A percentile compares a stretch with the other conserved stretches of the same genome.
phyloP scores from a whole-genome alignment of 2,329 filamentous ascomycete genomes.

The Aureobasidium sp. region DNA sequence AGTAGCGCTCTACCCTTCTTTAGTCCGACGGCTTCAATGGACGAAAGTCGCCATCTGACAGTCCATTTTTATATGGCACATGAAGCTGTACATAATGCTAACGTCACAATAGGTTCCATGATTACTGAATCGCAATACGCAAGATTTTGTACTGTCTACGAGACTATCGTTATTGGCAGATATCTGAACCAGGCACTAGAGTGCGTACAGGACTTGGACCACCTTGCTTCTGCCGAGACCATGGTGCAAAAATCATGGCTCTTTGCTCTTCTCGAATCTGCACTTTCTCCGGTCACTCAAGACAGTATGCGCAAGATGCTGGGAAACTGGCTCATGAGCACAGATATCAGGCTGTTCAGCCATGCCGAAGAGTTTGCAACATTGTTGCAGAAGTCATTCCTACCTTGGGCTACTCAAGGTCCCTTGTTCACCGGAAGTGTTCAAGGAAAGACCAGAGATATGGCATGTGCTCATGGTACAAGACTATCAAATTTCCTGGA shows the following conservation, averaged over 20 bases:
- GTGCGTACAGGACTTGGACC: constrained; percentile 37
- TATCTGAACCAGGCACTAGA: constrained; percentile 44
- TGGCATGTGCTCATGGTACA: constrained; percentile 36
- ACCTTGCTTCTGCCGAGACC: constrained; percentile 27
- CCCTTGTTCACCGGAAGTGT: constrained; percentile 37
- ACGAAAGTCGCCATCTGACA: too few species aligned
- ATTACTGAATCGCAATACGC: constrained; percentile 30
- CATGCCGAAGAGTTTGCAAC: constrained; percentile 23
- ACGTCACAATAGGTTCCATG: not conserved
- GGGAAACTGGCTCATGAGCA: constrained; percentile 38
- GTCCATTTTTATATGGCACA: too few species aligned
- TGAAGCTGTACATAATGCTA: not conserved
- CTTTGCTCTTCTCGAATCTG: constrained; percentile 36
- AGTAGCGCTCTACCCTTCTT: not conserved
- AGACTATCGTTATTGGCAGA: constrained; percentile 42
- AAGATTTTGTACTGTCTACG: constrained; percentile 39
- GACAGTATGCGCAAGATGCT: constrained; percentile 41
- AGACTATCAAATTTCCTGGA: constrained; percentile 31
- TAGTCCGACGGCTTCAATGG: too few species aligned
- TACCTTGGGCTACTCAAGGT: constrained; percentile 43
- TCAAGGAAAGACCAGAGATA: constrained; percentile 23
- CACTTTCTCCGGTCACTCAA: constrained; percentile 35
- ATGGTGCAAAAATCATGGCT: constrained; percentile 35
- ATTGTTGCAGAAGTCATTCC: constrained; percentile 35
- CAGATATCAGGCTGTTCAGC: constrained; percentile 21